phyloP scores from a whole-genome alignment of 169 alveolate species.

The Cystoisospora suis region DNA sequence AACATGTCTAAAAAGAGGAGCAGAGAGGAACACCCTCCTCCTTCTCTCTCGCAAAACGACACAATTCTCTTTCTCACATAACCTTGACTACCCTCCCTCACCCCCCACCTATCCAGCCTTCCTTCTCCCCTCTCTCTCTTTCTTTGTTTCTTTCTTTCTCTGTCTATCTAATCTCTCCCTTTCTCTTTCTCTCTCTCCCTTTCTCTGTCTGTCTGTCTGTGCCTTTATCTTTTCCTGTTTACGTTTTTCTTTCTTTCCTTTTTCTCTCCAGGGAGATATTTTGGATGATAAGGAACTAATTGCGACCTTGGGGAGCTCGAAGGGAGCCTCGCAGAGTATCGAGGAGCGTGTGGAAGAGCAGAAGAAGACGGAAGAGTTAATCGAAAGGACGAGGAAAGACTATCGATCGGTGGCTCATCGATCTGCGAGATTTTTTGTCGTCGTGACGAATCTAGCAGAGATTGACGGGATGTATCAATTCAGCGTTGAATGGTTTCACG shows the following conservation, averaged over 20 bases:
- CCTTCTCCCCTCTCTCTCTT: background rate
- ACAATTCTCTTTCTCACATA: background rate
- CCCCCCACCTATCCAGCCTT: background rate
- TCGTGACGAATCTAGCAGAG: constrained; percentile 85
- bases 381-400: constrained; percentile 89
- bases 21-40: background rate
- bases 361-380: constrained; percentile 82
- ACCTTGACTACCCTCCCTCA: too few relatives aligned
- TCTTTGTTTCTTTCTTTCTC: background rate
- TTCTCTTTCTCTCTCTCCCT: background rate
- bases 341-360: constrained; percentile 88
- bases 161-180: background rate
- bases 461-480: constrained; percentile 93
- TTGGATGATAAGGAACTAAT: constrained; percentile 94
- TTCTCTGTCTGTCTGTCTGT: too few relatives aligned
- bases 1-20: too few relatives aligned
- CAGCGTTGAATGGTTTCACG: constrained; percentile 86
- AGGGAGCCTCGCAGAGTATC: constrained; percentile 91
- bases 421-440: constrained; percentile 88
- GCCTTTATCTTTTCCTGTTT: background rate
- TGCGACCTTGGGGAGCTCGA: constrained; percentile 91
- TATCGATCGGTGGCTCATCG: constrained; percentile 94
- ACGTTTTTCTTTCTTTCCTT: background rate
- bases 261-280: constrained; percentile 79
- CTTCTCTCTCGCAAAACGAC: background rate